These are phyloP conservation scores for Corinectria fuckeliana DNA, from an alignment of 2,329 filamentous ascomycete genomes.

Conservation along the genomic window DNA sequence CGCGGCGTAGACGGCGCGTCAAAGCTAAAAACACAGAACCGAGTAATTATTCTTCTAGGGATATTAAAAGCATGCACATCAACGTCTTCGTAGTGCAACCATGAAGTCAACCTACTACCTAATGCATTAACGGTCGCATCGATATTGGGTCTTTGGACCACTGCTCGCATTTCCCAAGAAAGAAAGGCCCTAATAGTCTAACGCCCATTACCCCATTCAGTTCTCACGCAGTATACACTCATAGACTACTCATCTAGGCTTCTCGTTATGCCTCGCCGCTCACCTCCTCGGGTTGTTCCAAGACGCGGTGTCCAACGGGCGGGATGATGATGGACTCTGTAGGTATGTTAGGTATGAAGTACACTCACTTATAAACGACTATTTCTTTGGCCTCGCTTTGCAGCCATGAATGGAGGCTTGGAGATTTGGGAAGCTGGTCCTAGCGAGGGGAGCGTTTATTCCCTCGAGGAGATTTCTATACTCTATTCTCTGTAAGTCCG, in stretches of 20 bases:
- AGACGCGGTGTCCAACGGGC: constrained; percentile 1
- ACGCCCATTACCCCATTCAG: background rate
- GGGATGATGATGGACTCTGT: constrained; percentile 20
- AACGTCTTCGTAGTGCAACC: background rate
- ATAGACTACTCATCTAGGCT: too few relatives aligned
- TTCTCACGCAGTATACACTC: background rate
- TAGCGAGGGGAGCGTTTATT: background rate
- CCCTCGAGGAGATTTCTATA: background rate
- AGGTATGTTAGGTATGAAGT: constrained; percentile 22
- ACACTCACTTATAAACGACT: background rate
- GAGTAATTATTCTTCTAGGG: constrained; percentile 14
- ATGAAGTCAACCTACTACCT: background rate
- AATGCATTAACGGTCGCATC: background rate
- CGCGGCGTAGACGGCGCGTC: constrained; percentile 35
- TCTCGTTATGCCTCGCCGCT: background rate
- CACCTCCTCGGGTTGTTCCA: constrained; percentile 14
- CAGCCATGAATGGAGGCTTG: too few relatives aligned
- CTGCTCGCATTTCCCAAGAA: background rate
- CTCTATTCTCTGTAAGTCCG: background rate
- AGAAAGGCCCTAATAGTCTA: background rate
- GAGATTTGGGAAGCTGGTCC: background rate
- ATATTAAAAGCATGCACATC: constrained; percentile 5
- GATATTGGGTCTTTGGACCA: background rate
- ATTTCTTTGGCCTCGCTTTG: background rate
- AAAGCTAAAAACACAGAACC: constrained; percentile 20